Evolutionary conservation across 1,139 yeast species (phyloP), one percentile per base, ranked within the genome.

Genomic region (Debaryomyces subglobosus): DNA sequence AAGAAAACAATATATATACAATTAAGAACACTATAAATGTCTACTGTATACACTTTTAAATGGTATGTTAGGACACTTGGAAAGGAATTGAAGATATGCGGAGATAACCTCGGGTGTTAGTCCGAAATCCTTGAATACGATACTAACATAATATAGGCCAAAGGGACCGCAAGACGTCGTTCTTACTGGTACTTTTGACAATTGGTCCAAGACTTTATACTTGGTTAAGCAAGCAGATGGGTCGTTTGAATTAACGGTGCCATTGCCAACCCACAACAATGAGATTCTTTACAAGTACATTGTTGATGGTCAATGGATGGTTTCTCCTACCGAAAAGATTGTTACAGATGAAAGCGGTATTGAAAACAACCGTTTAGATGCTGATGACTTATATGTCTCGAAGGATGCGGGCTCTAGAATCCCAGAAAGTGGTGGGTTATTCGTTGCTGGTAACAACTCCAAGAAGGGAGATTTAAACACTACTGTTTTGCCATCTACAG

Each of bases 141-240:
- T 48, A 57, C 62, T 58, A 58, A 58, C 60, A 7, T 21, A 32
- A 33, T 44, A 23, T 61, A 81, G 91, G 92, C 92, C 92, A 33
- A 66, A 80, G 29, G 92, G 94, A 52, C 90, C 94, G n/a, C 52
- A 74, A 43, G 82, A 82, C 42, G 94, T 88, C 48, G 72, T 81
- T 53, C 84, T 88, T 51, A 86, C 94, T 25, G 96, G 96, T 53
- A 77, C 85, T 44, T 87, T 88, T 65, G 94, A 87, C 64, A 71
- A 83, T 58, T 88, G 96, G 96, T 64, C 79, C 39, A 78, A 85
- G 54, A 65, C 82, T 0, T 71, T 79, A 49, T 81, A 81, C 35
- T 72, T 87, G 53, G 82, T 83, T 43, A 81, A 85, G 62, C 81
- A 79, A 53, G 65, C 80, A 2, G 79, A 78, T 55, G 91, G 89